phyloP scores from a whole-genome alignment of 176 grass and related monocot genomes.

The Bonia amplexicaulis region DNA sequence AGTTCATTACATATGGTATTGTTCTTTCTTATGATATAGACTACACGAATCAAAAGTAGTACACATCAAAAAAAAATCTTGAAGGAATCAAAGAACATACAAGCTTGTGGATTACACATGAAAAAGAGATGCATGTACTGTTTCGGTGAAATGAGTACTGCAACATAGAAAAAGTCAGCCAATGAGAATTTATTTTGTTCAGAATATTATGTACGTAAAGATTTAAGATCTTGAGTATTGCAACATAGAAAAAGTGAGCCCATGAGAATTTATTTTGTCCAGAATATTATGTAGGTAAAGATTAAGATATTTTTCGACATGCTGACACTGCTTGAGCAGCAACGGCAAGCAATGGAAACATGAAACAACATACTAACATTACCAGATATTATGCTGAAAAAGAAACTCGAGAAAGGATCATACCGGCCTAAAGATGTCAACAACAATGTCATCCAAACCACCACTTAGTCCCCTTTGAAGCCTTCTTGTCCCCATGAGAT shows the following conservation, averaged over 20 bases:
- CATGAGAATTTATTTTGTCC: neutral
- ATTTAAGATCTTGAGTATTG: no score
- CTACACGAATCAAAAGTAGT: neutral
- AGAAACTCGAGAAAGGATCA: conserved; percentile 9
- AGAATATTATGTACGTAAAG: neutral
- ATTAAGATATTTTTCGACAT: neutral
- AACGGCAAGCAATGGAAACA: neutral
- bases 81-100: neutral
- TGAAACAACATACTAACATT: neutral
- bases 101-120: neutral
- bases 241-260: neutral
- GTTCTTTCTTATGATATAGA: neutral
- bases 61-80: neutral
- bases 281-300: neutral
- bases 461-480: conserved; percentile 46
- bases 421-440: conserved; percentile 55
- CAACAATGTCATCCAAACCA: conserved; percentile 52
- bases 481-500: conserved; percentile 41
- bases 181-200: neutral
- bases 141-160: neutral
- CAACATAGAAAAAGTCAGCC: neutral
- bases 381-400: neutral
- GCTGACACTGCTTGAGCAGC: neutral
- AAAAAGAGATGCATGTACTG: neutral
- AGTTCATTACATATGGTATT: neutral